These are phyloP conservation scores for Dendrocalamus latiflorus DNA, from an alignment of 202 grass and related monocot genomes.

Conservation along the genomic window DNA sequence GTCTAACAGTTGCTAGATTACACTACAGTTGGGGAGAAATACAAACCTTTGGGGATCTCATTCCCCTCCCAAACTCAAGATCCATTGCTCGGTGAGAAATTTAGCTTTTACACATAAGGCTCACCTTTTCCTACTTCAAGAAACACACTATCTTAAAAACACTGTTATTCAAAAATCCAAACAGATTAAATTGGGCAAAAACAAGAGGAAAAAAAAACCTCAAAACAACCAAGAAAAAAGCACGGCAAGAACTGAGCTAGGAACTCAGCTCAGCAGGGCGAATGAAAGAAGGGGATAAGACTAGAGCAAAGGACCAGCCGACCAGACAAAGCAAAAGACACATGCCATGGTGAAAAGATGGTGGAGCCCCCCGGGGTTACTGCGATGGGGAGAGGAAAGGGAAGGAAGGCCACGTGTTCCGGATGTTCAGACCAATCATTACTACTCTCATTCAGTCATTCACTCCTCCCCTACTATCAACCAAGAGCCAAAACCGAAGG, in stretches of 20 bases:
- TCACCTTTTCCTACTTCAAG: conserved; percentile 12
- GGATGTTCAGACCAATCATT: conserved; percentile 27
- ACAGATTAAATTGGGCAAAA: neutral
- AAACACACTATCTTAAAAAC: conserved; percentile 10
- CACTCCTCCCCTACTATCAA: neutral
- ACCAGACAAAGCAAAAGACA: conserved; percentile 37
- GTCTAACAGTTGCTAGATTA: neutral
- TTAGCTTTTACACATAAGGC: neutral
- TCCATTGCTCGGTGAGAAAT: conserved; percentile 50
- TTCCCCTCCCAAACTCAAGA: conserved; percentile 51
- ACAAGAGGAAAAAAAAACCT: neutral
- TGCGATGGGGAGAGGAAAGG: neutral
- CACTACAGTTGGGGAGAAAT: neutral
- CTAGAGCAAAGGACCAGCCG: conserved; percentile 23
- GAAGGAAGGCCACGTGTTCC: conserved; percentile 59
- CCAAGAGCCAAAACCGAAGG: conserved; percentile 11
- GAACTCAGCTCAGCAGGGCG: conserved; percentile 3
- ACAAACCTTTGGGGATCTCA: conserved; percentile 56
- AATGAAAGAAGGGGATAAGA: neutral
- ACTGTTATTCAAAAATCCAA: neutral
- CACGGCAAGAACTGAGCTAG: conserved; percentile 3
- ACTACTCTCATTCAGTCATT: too few species aligned
- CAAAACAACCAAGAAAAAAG: neutral
- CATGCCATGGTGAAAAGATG: conserved; percentile 45
- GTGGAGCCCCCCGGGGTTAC: conserved; percentile 41